Evolutionary conservation across 257 asterid species (phyloP), one percentile per base, ranked within the genome.

Genomic region (Nicotiana knightiana): DNA sequence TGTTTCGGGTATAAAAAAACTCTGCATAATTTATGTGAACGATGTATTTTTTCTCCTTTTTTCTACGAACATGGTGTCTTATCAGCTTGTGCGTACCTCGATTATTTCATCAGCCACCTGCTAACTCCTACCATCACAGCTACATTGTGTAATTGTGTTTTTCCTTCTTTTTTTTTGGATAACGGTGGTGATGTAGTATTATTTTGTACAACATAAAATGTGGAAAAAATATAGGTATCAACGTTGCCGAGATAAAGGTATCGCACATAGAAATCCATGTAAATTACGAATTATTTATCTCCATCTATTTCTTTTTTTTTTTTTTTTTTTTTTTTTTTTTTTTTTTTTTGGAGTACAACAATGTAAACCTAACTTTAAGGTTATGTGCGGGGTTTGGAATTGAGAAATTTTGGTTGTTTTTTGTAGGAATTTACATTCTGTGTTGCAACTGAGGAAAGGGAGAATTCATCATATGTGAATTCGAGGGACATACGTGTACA

Each of bases 381-480:
- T 48, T 24, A 0, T 73, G 37, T 26, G 62, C 61, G 48, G n/a
- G 63, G 43, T 1, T 51, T 75, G 24, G 16, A 26, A 51, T 51
- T 75, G 79, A 75, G 16, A 46, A 6, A 51, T n/a, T 15, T 35
- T 75, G 62, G 62, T 12, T 75, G 79, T 75, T 73, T 24, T 24
- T 51, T 75, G 63, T 61, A 75, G 79, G 79, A 51, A 26, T 15
- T 16, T 75, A 43, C 28, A 26, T 75, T 48, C 26, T 75, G 17
- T 75, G 16, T 26, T 28, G 43, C 79, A 26, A 75, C 61, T 75
- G 79, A 48, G 63, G 63, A n/a, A 73, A 75, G 63, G 79, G 10
- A 43, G 63, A 75, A 24, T 51, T 51, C 63, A 75, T 75, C 79
- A 61, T 75, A 26, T 15, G 63, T 75, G 79, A 75, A 75, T 24